Conservation (phyloP, 306 rosid species). For the Arachis stenosperma region DNA sequence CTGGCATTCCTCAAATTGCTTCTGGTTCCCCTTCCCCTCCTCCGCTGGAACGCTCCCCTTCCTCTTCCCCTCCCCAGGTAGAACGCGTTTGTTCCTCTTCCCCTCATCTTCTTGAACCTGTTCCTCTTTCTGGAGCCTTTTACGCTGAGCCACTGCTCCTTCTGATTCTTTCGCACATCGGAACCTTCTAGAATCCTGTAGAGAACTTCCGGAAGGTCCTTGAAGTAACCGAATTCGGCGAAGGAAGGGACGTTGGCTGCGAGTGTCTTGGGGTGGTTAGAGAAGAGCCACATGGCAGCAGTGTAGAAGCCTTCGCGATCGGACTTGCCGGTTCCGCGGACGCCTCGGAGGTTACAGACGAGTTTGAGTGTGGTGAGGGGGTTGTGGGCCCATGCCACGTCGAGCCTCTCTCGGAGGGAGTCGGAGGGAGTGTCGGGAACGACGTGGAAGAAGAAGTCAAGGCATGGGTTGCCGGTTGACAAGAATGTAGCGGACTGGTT, state of each 20-base stretch:
- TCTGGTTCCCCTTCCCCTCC: no score
- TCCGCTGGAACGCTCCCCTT: no score
- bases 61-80: no score
- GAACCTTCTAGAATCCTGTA: slow-evolving; percentile 61
- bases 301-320: slow-evolving; percentile 54
- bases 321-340: slow-evolving; percentile 72
- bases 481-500: slow-evolving; percentile 15
- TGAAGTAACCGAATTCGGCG: slow-evolving; percentile 68
- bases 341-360: slow-evolving; percentile 65
- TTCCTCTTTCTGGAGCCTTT: not conserved
- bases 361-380: slow-evolving; percentile 68
- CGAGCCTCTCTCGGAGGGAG: not conserved
- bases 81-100: no score
- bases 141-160: slow-evolving; percentile 34
- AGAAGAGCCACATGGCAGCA: slow-evolving; percentile 63
- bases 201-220: slow-evolving; percentile 78
- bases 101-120: not conserved
- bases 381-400: slow-evolving; percentile 8
- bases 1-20: no score
- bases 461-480: not conserved
- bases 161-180: slow-evolving; percentile 42
- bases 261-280: slow-evolving; percentile 65
- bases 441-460: not conserved
- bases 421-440: not conserved
- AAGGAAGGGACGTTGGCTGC: slow-evolving; percentile 56